These are phyloP conservation scores for Mallotus japonicus DNA, from an alignment of 441 rosid genomes.

Conservation along the genomic window DNA sequence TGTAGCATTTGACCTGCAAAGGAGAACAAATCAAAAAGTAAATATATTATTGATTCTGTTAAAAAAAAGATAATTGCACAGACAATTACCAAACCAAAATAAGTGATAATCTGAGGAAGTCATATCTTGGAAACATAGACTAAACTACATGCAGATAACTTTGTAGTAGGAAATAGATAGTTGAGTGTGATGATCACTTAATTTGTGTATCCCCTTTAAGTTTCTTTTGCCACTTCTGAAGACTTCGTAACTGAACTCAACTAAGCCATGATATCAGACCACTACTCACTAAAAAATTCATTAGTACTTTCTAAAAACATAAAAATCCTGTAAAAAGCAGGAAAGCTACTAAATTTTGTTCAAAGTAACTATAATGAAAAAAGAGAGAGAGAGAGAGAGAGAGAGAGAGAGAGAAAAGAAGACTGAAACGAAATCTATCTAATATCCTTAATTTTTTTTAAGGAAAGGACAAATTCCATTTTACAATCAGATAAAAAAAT, in stretches of 20 bases:
- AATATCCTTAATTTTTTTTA: neutral
- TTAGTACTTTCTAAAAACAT: neutral
- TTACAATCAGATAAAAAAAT: neutral
- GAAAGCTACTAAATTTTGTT: neutral
- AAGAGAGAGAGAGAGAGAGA: neutral
- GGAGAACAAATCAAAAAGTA: slow-evolving; percentile 10
- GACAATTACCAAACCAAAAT: neutral
- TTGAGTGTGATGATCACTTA: neutral
- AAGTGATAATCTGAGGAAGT: neutral
- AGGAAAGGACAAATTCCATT: neutral
- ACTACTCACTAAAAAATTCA: neutral
- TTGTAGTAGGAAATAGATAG: neutral
- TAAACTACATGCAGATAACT: neutral
- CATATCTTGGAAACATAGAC: neutral
- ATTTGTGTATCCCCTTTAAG: neutral
- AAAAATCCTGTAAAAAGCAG: neutral
- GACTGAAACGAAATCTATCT: neutral
- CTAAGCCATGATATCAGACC: neutral
- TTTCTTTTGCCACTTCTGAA: neutral
- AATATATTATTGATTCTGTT: slow-evolving; percentile 3
- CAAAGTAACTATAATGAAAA: neutral
- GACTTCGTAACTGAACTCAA: neutral
- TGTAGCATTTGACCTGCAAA: slow-evolving; percentile 73
- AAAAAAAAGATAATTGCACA: neutral
- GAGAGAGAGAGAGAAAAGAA: neutral